Evolutionary conservation across 305 asterid species (phyloP).

Genomic region (Striga hermonthica): DNA sequence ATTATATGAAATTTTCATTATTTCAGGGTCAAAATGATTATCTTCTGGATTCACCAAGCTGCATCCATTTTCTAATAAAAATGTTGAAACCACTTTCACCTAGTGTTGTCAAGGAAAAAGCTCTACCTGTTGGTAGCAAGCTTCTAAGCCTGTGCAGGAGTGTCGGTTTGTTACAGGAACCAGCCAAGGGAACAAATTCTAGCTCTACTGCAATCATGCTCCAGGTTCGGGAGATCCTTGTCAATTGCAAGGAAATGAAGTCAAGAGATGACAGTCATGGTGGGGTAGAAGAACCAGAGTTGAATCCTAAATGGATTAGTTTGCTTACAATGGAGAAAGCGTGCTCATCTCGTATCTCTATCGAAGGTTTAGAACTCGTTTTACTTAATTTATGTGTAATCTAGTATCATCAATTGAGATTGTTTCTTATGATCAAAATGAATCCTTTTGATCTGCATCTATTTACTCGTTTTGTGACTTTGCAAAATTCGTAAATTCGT

Average conservation of each 20-base stretch:
- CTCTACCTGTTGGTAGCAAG: conserved; percentile 61
- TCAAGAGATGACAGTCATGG: conserved; percentile 44
- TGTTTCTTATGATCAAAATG: conserved; percentile 18
- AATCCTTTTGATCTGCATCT: not conserved
- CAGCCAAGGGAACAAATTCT: conserved; percentile 57
- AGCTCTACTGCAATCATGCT: conserved; percentile 49
- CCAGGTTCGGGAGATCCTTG: conserved; percentile 68
- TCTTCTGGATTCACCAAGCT: conserved; percentile 57
- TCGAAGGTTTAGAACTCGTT: conserved; percentile 54
- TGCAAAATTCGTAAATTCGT: not conserved
- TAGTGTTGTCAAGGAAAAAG: conserved; percentile 41
- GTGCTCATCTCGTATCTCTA: conserved; percentile 55
- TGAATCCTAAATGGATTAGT: conserved; percentile 77
- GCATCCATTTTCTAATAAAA: conserved; percentile 66
- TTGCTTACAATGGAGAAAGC: conserved; percentile 82
- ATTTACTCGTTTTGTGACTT: not conserved
- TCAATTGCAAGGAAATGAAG: conserved; percentile 68
- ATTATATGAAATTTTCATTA: conserved; percentile 11
- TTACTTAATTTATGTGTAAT: conserved; percentile 2
- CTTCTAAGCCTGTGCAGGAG: conserved; percentile 67
- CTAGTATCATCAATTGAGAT: not conserved
- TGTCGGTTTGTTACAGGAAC: conserved; percentile 52
- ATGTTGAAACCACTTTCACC: conserved; percentile 57
- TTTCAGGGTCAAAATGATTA: conserved; percentile 70
- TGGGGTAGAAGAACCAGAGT: conserved; percentile 53